A percentile compares a stretch with the other conserved stretches of the same genome.
phyloP scores from a whole-genome alignment of 2,329 filamentous ascomycete species.

The Botrytis tulipae region DNA sequence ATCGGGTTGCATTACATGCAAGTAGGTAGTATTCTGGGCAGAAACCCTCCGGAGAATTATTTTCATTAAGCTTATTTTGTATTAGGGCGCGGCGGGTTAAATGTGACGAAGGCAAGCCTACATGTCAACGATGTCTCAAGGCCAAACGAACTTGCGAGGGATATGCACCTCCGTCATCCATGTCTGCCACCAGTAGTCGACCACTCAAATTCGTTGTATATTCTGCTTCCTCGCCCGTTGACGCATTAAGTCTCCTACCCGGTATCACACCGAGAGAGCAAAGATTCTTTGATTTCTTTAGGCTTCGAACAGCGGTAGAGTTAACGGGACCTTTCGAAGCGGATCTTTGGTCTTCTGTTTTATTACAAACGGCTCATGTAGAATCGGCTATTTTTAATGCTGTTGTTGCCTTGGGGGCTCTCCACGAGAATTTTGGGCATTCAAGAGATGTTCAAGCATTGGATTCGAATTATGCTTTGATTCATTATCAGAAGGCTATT shows the following conservation, averaged over 20 bases:
- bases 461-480: constrained; percentile 8
- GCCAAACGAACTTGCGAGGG: constrained; percentile 30
- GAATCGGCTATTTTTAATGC: constrained; percentile 27
- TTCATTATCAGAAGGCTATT: constrained; percentile 9
- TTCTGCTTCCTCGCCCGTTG: background rate
- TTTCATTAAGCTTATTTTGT: constrained; percentile 5
- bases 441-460: background rate
- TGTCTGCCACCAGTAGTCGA: background rate
- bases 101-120: constrained; percentile 31
- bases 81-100: constrained; percentile 29
- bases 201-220: constrained; percentile 10
- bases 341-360: constrained; percentile 26
- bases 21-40: constrained; percentile 9
- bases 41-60: background rate
- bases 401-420: constrained; percentile 25
- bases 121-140: constrained; percentile 26
- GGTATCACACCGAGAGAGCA: constrained; percentile 19
- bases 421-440: constrained; percentile 21
- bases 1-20: constrained; percentile 23
- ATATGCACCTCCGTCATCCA: constrained; percentile 19
- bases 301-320: constrained; percentile 21
- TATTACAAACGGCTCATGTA: constrained; percentile 26
- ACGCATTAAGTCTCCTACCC: constrained; percentile 16
- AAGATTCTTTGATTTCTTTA: constrained; percentile 25
- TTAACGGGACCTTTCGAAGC: constrained; percentile 16